Evolutionary conservation across 2,329 filamentous ascomycete genomes (phyloP), one percentile per base, ranked within the genome.

Genomic region (Karstenula rhodostoma): DNA sequence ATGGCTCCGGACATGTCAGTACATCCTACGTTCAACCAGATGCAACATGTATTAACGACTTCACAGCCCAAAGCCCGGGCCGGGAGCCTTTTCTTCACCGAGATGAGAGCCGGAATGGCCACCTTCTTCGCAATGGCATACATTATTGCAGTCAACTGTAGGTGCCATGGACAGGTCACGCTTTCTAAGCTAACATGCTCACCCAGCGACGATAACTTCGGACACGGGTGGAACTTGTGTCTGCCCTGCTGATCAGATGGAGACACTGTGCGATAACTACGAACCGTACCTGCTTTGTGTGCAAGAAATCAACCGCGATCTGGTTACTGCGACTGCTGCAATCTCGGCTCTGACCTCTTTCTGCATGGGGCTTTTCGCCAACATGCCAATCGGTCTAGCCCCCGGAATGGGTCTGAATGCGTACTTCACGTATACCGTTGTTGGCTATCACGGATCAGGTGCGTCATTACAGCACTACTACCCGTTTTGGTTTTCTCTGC

Each of bases 381-480:
- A 96, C 67, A 82, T 94, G 81, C 92, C 92, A 1, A 88, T 92
- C 66, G 89, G 87, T 9, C 78, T 92, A 46, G 90, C 89, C 7
- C 90, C 90, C 17, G 90, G 90, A 40, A 91, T 93, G 90, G 90
- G 93, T 27, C 78, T 96, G 57, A 96, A 96, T 73, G 92, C 92
- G 19, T 96, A 96, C 77, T 96, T 96, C 73, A 86, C 92, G 27
- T 96, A 91, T 74, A 90, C 87, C 0, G 89, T 92, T 47, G 92
- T 96, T 58, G 93, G 93, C 3, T 87, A 83, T 71, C 89, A 94
- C 74, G 93, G 92, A 46, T 85, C 83, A 23, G 92, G 92, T 71
- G 68, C 48, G 71, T 71, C 46, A 32, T 52, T 29, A 12, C 52
- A 53, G 27, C 47, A 42, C 62, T 42, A 54, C 43, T 56, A 40